Evolutionary conservation across 805 yeast genomes (phyloP).

Genomic region (Ogataea nakhonphanomensis): DNA sequence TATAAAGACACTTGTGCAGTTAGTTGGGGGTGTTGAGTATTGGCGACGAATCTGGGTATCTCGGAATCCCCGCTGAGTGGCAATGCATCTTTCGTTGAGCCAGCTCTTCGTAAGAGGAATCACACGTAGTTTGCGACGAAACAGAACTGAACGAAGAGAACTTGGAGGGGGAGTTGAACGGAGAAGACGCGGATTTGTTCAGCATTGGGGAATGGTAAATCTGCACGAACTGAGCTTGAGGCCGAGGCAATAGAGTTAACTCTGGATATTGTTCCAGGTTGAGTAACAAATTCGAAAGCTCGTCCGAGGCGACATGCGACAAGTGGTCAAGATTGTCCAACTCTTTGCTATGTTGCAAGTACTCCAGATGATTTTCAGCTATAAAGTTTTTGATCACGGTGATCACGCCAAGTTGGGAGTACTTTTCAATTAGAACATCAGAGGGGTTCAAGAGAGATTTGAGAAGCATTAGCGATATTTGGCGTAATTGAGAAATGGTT

Average conservation of each 20-base stretch:
- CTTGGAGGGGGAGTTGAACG: constrained; percentile 32
- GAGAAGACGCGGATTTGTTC: constrained; percentile 23
- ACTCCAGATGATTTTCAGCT: constrained; percentile 24
- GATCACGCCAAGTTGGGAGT: constrained; percentile 51
- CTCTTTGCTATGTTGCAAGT: constrained; percentile 19
- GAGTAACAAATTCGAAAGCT: constrained; percentile 17
- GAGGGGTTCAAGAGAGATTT: constrained; percentile 44
- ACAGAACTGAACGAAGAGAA: constrained; percentile 32
- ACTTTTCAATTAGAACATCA: constrained; percentile 50
- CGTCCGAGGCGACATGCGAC: constrained; percentile 12
- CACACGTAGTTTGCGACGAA: constrained; percentile 31
- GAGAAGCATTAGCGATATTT: constrained; percentile 41
- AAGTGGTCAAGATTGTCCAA: constrained; percentile 17
- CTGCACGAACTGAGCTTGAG: constrained; percentile 12
- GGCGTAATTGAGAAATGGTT: constrained; percentile 38
- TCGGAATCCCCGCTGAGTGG: constrained; percentile 11
- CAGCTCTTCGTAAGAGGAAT: constrained; percentile 26
- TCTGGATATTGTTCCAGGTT: constrained; percentile 17
- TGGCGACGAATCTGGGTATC: constrained; percentile 28
- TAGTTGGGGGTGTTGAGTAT: constrained; percentile 17
- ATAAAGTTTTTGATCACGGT: constrained; percentile 38
- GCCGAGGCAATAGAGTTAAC: constrained; percentile 13
- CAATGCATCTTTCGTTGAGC: constrained; percentile 14
- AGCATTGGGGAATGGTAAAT: constrained; percentile 23
- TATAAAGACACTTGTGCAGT: constrained; percentile 10